Evolutionary conservation across 179 eudicot species (phyloP), one percentile per base, ranked within the genome.

Genomic region (Actinidia polygama): DNA sequence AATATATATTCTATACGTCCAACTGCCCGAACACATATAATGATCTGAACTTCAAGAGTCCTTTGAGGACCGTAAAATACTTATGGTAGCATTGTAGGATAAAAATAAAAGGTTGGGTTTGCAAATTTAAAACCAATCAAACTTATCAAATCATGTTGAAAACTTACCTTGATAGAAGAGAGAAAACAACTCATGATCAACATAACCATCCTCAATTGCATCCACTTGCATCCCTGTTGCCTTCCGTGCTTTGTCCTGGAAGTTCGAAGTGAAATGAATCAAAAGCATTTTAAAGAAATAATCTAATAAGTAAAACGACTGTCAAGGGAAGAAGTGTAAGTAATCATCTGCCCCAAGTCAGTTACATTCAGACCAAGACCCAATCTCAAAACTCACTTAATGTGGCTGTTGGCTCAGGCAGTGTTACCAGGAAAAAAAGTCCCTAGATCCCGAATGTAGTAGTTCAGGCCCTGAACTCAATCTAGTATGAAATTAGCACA

Each of bases 211-310:
- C 80, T 85, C 88, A 55, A 87, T 78, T 58, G 93, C 98, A 89
- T 96, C 99, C 77, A 90, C 88, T 78, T 94, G 98, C 89, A 84
- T 88, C 77, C 98, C 97, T 18, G 90, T 84, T 70, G 92, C 93
- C 84, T 94, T 96, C 70, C 99, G 88, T 80, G 94, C 92, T 86
- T 96, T 96, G 74, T 94, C 99, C 99, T 96, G 89, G n/a, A 85
- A 82, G 89, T 81, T 77, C 16, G 61, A 82, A 70, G 66, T 75
- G 70, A 50, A 59, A 46, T 21, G 10, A 40, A 55, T 26, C 26
- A 78, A 49, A 67, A 5, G 10, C n/a, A n/a, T n/a, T n/a, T n/a
- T n/a, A n/a, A n/a, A n/a, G n/a, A n/a, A n/a, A n/a, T n/a, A n/a
- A n/a, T n/a, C 7, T 5, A 5, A 73, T 19, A 62, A 55, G 16